These are phyloP conservation scores for Pseudevernia furfuracea DNA, from an alignment of 495 filamentous ascomycete genomes.

Conservation along the genomic window DNA sequence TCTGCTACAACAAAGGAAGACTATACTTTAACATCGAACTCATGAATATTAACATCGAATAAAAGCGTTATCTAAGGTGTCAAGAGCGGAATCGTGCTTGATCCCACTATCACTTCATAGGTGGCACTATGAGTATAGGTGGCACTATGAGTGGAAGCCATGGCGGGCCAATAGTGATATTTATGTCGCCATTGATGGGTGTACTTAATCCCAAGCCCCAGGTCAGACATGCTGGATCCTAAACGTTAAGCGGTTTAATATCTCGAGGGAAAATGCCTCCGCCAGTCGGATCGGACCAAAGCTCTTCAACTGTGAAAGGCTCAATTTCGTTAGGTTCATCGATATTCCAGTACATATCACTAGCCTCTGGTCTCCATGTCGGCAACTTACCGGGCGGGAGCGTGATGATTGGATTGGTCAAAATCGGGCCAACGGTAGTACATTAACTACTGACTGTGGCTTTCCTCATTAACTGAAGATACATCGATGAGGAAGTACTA, in stretches of 20 bases:
- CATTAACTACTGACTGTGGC: conserved; percentile 2
- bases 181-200: not conserved
- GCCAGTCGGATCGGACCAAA: not conserved
- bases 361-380: not conserved
- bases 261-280: not conserved
- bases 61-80: no score
- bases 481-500: conserved; percentile 22
- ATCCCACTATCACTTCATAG: not conserved
- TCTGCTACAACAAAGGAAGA: no score
- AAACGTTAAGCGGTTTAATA: not conserved
- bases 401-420: conserved; percentile 10
- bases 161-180: conserved; percentile 14
- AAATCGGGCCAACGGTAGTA: conserved; percentile 3
- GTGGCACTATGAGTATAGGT: conserved; percentile 2
- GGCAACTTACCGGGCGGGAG: conserved; percentile 9
- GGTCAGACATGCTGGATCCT: conserved; percentile 10
- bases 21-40: no score
- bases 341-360: not conserved
- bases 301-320: not conserved
- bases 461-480: conserved; percentile 13
- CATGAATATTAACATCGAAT: no score
- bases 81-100: no score
- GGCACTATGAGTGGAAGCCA: conserved; percentile 12
- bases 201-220: conserved; percentile 1
- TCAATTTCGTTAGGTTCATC: not conserved